These are phyloP conservation scores for Penicillium sp. DNA, from an alignment of 2,329 filamentous ascomycete species.

Conservation along the genomic window DNA sequence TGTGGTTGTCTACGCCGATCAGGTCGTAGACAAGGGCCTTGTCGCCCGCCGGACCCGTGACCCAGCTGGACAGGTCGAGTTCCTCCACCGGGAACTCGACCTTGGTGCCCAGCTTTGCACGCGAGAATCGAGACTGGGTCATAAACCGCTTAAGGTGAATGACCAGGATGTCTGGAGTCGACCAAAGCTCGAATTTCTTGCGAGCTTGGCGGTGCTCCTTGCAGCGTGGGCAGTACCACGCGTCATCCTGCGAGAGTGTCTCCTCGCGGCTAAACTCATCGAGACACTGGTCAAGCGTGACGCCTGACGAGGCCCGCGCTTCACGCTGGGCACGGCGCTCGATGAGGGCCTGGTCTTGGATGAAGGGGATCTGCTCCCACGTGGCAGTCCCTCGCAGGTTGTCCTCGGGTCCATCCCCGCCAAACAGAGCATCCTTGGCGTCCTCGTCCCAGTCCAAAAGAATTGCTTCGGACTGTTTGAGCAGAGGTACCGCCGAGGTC, in stretches of 20 bases:
- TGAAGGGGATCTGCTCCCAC: conserved; percentile 55
- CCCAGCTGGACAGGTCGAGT: conserved; percentile 76
- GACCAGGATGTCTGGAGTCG: conserved; percentile 89
- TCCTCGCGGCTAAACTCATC: conserved; percentile 94
- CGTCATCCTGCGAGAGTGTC: conserved; percentile 89
- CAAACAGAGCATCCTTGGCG: conserved; percentile 72
- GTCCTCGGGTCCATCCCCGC: conserved; percentile 42
- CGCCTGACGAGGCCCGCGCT: conserved; percentile 58
- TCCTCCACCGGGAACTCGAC: conserved; percentile 91
- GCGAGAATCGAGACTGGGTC: conserved; percentile 59
- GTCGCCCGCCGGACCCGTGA: conserved; percentile 76
- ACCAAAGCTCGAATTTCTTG: conserved; percentile 98
- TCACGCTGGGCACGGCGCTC: conserved; percentile 52
- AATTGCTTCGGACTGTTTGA: conserved; percentile 80
- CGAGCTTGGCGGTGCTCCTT: conserved; percentile 89
- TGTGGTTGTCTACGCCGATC: conserved; percentile 95
- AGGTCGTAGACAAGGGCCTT: conserved; percentile 88
- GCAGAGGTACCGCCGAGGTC: conserved; percentile 54
- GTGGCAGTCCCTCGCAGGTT: conserved; percentile 63
- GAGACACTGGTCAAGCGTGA: conserved; percentile 85
- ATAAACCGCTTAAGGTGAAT: conserved; percentile 93
- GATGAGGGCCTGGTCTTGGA: conserved; percentile 65
- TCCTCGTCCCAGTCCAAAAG: conserved; percentile 81
- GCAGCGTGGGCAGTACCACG: conserved; percentile 96
- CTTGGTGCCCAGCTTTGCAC: conserved; percentile 87